Base-by-base conservation (phyloP, 108 stramenopile species). In the Epipyxis sp. region DNA sequence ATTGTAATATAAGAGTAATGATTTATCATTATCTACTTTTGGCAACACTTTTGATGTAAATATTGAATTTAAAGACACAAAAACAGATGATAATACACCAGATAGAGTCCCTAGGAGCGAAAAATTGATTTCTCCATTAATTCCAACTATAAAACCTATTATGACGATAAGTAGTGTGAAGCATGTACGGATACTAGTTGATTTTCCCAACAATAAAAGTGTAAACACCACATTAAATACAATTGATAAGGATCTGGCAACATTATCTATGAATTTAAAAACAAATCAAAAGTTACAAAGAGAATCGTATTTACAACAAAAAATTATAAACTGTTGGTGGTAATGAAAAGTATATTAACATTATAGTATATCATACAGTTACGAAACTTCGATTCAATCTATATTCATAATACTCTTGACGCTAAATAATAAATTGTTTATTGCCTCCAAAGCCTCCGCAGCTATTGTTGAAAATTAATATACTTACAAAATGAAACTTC, bases 141-240 rank as follows among this genome's bases (percentile, higher is more conserved):
- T 86, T 37, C 95, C 95, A 59, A 97, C 77, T 59, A 92, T 82
- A 85, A 97, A 97, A 29, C 96, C 96, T 3, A 80, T 39, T 68
- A 97, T 87, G 65, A 97, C 96, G 69, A 93, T 65, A 10, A 69
- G 87, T 27, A 97, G 90, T 71, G 92, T 94, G 40, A 80, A 59
- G 37, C 89, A 76, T 6, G 93, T 93, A 69, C 85, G 87, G 46
- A 44, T 32, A 30, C 92, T 92, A 25, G 92, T 90, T 2, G 87
- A 76, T 27, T 80, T 85, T 6, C 93, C 90, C 42, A 95, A 89
- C n/a, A 97, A 81, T 10, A 90, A 34, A 10, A 83, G 69, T 20
- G 92, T 88, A 58, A 97, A 83, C 57, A 93, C 57, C 61, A 94
- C 96, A 62, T 97, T 97, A 89, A 97, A 97, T 40, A 93, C 92